Percentiles rank a stretch among this genome's conserved stretches.
Evolutionary conservation across 192 early-diverging fungal genomes (phyloP).

Genomic region (Backusella sp.): DNA sequence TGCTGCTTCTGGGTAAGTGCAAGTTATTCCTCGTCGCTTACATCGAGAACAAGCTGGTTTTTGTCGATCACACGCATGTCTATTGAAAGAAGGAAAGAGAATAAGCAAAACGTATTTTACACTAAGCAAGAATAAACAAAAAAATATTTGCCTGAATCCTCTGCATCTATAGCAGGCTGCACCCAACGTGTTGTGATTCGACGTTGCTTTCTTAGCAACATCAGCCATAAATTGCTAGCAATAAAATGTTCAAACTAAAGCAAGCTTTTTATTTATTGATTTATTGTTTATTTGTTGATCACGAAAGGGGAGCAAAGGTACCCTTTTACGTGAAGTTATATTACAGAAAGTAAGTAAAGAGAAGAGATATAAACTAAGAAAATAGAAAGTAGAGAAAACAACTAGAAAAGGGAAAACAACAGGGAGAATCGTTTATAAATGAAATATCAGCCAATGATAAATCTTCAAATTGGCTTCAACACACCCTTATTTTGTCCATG

Average conservation of each 20-base stretch:
- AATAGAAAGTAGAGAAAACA: slow-evolving; percentile 3
- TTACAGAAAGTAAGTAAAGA: background rate
- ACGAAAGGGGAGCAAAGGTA: background rate
- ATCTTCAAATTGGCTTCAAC: background rate
- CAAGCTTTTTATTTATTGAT: background rate
- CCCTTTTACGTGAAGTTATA: background rate
- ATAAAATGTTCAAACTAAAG: slow-evolving; percentile 1
- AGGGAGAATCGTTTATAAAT: background rate
- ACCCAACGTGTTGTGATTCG: slow-evolving; percentile 20
- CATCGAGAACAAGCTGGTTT: slow-evolving; percentile 39
- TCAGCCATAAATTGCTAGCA: slow-evolving; percentile 23
- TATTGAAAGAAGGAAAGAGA: background rate
- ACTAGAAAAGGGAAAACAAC: background rate
- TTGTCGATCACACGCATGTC: slow-evolving; percentile 39
- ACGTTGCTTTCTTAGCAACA: slow-evolving; percentile 7
- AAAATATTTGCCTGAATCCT: slow-evolving; percentile 36
- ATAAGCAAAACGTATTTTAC: background rate
- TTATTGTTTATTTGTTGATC: background rate
- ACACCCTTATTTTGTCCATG: background rate
- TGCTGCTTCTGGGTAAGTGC: slow-evolving; percentile 43
- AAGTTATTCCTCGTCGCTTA: slow-evolving; percentile 30
- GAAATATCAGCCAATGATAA: slow-evolving; percentile 4
- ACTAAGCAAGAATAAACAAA: background rate
- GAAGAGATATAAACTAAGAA: background rate
- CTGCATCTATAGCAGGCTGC: slow-evolving; percentile 41